Conservation (phyloP, 495 filamentous ascomycete genomes). For the Bryoglossum gracile region DNA sequence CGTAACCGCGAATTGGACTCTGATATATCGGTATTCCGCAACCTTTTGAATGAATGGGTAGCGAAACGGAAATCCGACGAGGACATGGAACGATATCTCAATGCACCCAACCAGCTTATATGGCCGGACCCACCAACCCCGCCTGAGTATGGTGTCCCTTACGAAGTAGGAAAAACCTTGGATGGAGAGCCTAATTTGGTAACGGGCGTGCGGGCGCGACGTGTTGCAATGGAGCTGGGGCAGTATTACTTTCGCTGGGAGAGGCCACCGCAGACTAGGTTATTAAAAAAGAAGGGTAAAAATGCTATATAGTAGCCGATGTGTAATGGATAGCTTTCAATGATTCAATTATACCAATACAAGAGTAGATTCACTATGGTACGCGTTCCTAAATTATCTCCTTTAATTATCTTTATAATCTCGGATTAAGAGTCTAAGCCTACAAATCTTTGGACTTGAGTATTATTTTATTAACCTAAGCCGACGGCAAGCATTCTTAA, state of each 20-base stretch:
- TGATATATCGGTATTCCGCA: slow-evolving; percentile 6
- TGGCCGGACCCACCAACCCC: slow-evolving; percentile 7
- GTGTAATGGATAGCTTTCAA: neutral
- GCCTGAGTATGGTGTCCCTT: slow-evolving; percentile 1
- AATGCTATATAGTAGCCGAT: slow-evolving; percentile 1
- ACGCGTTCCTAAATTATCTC: too few relatives aligned
- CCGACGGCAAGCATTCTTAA: too few relatives aligned
- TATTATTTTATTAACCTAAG: too few relatives aligned
- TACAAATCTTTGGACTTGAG: too few relatives aligned
- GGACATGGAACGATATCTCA: slow-evolving; percentile 9
- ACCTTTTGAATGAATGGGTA: slow-evolving; percentile 9
- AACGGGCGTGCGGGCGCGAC: slow-evolving; percentile 3
- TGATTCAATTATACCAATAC: neutral
- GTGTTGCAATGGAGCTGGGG: slow-evolving; percentile 4
- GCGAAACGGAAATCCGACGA: slow-evolving; percentile 1
- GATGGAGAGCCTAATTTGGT: slow-evolving; percentile 5
- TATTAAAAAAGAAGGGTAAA: slow-evolving; percentile 7
- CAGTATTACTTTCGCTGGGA: slow-evolving; percentile 10
- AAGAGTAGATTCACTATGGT: slow-evolving; percentile 1
- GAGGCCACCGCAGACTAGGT: slow-evolving; percentile 7
- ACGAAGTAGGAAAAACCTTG: slow-evolving; percentile 5
- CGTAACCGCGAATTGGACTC: slow-evolving; percentile 1
- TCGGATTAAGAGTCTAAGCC: too few relatives aligned
- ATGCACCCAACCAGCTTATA: slow-evolving; percentile 8
- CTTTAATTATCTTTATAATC: too few relatives aligned